Evolutionary conservation across 495 filamentous ascomycete species (phyloP), one percentile per base, ranked within the genome.

Genomic region (Opeltia flavorubescens): DNA sequence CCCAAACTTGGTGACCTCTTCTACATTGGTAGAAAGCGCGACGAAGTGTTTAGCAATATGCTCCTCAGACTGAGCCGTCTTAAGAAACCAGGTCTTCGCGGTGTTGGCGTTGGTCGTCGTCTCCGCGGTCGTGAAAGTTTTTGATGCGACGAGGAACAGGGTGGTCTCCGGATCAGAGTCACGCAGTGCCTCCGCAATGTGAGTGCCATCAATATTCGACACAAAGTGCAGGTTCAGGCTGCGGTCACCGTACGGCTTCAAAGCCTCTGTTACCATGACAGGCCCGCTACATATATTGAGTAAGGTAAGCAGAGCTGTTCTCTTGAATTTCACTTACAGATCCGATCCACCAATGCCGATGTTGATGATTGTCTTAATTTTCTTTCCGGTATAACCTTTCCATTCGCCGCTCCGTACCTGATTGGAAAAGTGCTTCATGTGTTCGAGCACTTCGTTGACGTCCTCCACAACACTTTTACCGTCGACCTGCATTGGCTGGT

Each of bases 41-140:
- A 95, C 91, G 55, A 98, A 98, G 72, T 98, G 91, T 77, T 96
- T 96, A 50, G 91, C 86, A 55, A 98, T 91, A 55, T 77, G 69
- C 9, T 66, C 55, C 31, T 75, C 62, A 26, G 93, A 84, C 59
- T 87, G 84, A 42, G 77, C 86, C 12, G 74, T 74, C 71, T 94
- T 75, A 49, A 96, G 75, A 76, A 98, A 98, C 93, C 91, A 98
- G 44, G 71, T 60, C 78, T 98, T 98, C 29, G 91, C 91, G 33
- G 84, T 83, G 72, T 93, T 94, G 61, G 91, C 93, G 64, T 98
- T 98, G 44, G 91, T 95, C 30, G 70, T 81, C 40, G 91, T 98
- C 75, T 98, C 91, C 41, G 91, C 91, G 5, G 91, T 98, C 48
- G 91, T 98, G 72, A 98, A 98, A 46, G 91, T 98, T 78, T 98